phyloP scores from a whole-genome alignment of 2,329 filamentous ascomycete genomes.

The Monilinia vaccinii-corymbosi region DNA sequence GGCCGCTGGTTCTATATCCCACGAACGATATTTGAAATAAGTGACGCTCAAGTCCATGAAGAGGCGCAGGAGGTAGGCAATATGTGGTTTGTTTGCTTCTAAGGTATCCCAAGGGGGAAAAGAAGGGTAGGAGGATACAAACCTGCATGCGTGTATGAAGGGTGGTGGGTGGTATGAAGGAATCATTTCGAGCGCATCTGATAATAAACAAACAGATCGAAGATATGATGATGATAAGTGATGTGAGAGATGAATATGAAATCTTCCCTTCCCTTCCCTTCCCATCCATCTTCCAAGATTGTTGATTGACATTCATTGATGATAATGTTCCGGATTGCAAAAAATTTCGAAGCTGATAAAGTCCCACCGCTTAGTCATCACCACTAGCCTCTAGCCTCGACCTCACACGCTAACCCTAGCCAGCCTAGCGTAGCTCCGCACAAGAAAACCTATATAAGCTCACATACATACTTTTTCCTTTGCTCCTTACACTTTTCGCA shows the following conservation, averaged over 20 bases:
- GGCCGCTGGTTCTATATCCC: slow-evolving; percentile 31
- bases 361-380: background rate
- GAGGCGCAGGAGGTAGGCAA: slow-evolving; percentile 31
- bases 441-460: background rate
- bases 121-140: background rate
- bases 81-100: slow-evolving; percentile 28
- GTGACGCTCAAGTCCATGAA: slow-evolving; percentile 31
- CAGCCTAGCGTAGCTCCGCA: background rate
- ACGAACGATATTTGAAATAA: slow-evolving; percentile 33
- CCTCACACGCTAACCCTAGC: background rate
- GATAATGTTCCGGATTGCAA: no score
- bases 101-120: background rate
- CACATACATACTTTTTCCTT: background rate
- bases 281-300: background rate
- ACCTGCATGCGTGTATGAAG: background rate
- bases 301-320: background rate
- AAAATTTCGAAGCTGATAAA: background rate
- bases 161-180: background rate
- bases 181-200: background rate
- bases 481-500: slow-evolving; percentile 20
- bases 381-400: background rate
- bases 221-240: background rate
- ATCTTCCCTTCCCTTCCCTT: background rate
- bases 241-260: background rate
- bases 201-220: no score